Evolutionary conservation across 1,284 basidiomycete species (phyloP).

Genomic region (Peniophora sp.): DNA sequence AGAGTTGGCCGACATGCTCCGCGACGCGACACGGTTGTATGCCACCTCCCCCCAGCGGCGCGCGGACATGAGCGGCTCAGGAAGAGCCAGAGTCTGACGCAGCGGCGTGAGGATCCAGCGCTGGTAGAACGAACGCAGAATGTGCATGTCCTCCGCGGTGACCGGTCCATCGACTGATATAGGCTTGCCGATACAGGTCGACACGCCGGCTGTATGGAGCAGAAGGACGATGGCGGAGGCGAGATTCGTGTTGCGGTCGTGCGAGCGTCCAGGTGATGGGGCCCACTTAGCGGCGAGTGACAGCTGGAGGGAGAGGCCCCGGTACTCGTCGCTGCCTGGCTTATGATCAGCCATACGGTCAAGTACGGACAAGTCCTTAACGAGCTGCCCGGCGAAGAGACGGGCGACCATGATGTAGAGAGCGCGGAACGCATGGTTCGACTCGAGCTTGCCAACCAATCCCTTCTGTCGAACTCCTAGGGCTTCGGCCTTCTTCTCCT

Average conservation of each 20-base stretch:
- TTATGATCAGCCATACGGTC: conserved; percentile 27
- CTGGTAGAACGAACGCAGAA: conserved; percentile 44
- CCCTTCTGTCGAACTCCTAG: conserved; percentile 23
- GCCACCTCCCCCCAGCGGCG: conserved; percentile 49
- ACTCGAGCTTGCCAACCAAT: conserved; percentile 32
- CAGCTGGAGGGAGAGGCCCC: conserved; percentile 32
- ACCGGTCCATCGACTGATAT: conserved; percentile 12
- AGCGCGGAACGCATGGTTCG: conserved; percentile 42
- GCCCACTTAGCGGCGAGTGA: conserved; percentile 65
- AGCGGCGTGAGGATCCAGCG: conserved; percentile 51
- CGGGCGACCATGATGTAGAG: conserved; percentile 57
- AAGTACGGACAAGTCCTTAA: conserved; percentile 31
- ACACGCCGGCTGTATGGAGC: conserved; percentile 30
- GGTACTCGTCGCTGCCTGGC: conserved; percentile 21
- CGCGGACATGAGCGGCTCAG: conserved; percentile 56
- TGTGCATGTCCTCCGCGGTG: conserved; percentile 21
- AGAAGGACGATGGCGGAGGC: conserved; percentile 51
- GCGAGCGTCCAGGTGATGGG: conserved; percentile 46
- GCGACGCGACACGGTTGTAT: conserved; percentile 48
- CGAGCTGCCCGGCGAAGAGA: conserved; percentile 47
- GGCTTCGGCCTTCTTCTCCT: conserved; percentile 16
- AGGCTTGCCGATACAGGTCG: conserved; percentile 15
- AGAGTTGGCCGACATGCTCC: conserved; percentile 53
- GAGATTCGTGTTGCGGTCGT: conserved; percentile 59
- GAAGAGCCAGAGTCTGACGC: conserved; percentile 34